Base-by-base conservation (phyloP, 2,329 filamentous ascomycete genomes). In the Penicillium expansum region DNA sequence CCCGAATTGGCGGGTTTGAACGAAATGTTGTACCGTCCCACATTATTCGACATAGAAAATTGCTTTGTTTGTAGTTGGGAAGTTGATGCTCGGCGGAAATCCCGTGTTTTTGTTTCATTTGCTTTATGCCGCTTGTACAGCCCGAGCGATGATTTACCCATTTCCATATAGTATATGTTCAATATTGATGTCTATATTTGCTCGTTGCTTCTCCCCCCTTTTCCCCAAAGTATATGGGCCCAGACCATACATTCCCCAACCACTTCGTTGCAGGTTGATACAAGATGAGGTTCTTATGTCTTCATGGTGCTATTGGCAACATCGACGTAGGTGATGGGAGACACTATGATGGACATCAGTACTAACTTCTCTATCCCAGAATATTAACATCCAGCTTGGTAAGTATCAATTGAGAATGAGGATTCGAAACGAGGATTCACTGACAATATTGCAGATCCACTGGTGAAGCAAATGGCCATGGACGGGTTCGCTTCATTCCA, bases 261-360 rank as follows among this genome's bases (percentile, higher is more conserved):
- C 20, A 16, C 20, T 35, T 27, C 1, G 44, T 53, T 57, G 47
- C 33, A 55, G 45, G 14, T 51, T 32, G 43, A 18, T 49, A 61
- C 11, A 38, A 20, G 42, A 69, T 70, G 68, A 59, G 62, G 24
- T 69, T 69, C 47, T 30, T 69, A 18, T 69, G 68, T 48, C 62
- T 69, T 35, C 68, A 69, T 43, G 68, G 68, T 44, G 64, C 66
- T 41, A 68, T 69, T 61, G 65, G 65, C 54, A 70, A 69, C 42
- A 52, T 65, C 14, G 59, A 70, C 43, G 68, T 70, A 49, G 14
- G 67, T 61, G 1, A 41, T 33, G 8, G 4, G 10, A 33, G 20
- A 54, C 11, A 27, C 5, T 20, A 14, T 22, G 2, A 10, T 4
- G 5, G 37, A 18, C 7, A n/a, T 14, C 4, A 39, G 38, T 53